These are phyloP conservation scores for Inga oerstediana DNA, from an alignment of 306 rosid species.

Conservation along the genomic window DNA sequence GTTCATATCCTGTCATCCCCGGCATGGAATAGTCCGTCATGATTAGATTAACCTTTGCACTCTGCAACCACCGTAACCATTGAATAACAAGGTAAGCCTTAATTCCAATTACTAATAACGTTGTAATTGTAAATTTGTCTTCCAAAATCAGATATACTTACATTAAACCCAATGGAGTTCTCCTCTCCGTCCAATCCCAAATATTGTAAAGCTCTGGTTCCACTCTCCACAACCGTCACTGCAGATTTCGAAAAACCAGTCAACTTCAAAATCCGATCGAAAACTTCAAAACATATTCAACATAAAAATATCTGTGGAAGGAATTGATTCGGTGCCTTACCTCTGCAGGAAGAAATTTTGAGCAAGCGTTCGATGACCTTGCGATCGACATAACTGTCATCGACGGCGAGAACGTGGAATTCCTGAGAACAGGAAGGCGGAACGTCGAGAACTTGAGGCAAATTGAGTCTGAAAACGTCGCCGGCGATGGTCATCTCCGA, in stretches of 20 bases:
- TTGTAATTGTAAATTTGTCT: background rate
- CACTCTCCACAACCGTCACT: slow-evolving; percentile 95
- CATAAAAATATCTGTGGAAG: background rate
- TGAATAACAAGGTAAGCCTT: slow-evolving; percentile 39
- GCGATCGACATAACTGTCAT: slow-evolving; percentile 85
- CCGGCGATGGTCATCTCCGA: slow-evolving; percentile 50
- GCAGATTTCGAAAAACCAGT: slow-evolving; percentile 37
- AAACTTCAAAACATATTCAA: background rate
- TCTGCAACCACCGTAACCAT: slow-evolving; percentile 51
- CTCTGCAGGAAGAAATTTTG: slow-evolving; percentile 83
- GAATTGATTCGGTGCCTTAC: slow-evolving; percentile 22
- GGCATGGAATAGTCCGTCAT: slow-evolving; percentile 99
- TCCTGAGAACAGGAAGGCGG: slow-evolving; percentile 36
- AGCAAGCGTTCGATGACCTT: slow-evolving; percentile 87
- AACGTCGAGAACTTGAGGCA: slow-evolving; percentile 43
- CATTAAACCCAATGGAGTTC: slow-evolving; percentile 67
- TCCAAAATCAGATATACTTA: slow-evolving; percentile 41
- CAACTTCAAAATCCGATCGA: slow-evolving; percentile 33
- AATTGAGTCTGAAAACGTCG: slow-evolving; percentile 50
- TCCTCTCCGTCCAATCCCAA: slow-evolving; percentile 87
- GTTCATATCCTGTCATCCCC: slow-evolving; percentile 94
- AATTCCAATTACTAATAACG: background rate
- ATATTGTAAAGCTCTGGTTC: slow-evolving; percentile 87
- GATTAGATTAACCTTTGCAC: slow-evolving; percentile 82
- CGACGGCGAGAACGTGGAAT: slow-evolving; percentile 92